Evolutionary conservation across 148 eudicot species (phyloP), one percentile per base, ranked within the genome.

Genomic region (Chenopodium quinoa): DNA sequence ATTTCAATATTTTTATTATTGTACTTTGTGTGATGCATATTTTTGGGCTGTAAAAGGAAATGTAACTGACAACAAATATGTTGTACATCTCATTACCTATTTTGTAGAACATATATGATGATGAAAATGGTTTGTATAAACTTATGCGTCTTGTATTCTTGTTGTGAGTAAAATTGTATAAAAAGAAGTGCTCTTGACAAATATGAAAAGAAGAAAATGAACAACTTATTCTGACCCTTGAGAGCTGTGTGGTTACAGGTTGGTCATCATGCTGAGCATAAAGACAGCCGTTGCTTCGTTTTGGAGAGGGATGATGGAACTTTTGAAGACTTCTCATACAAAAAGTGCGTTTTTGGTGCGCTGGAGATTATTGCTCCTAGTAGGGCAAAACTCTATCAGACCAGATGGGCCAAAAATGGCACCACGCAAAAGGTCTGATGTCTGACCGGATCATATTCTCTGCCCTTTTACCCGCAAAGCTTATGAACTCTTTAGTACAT

Each of bases 241-340:
- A 44, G 23, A 8, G 54, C 8, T 19, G 44, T 40, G 7, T 66
- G 65, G 56, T 68, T 66, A 31, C 87, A 94, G 98, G 86, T 94
- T 47, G 97, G 97, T 22, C 50, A 78, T 80, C 92, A 90, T 76
- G 54, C 91, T 3, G 84, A 89, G 11, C 60, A 91, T 68, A 84
- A 80, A 66, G 88, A 86, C 1, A 86, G 85, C 48, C 96, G 96
- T 9, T 95, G 98, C 89, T 95, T 93, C 86, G 22, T 86, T 10
- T 62, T 95, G 83, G 91, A 88, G 75, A 88, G 95, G 79, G 78
- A 52, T 22, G 96, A 95, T 79, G 96, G 92, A 81, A 88, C 92
- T 0, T 67, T 82, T 31, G 98, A 91, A 84, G 98, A 95, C 78
- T 93, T 95, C 85, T 95, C 98, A 0, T 95, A 91, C 71, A 94